Evolutionary conservation across 495 filamentous ascomycete genomes (phyloP).

Genomic region (Lichina pygmaea): DNA sequence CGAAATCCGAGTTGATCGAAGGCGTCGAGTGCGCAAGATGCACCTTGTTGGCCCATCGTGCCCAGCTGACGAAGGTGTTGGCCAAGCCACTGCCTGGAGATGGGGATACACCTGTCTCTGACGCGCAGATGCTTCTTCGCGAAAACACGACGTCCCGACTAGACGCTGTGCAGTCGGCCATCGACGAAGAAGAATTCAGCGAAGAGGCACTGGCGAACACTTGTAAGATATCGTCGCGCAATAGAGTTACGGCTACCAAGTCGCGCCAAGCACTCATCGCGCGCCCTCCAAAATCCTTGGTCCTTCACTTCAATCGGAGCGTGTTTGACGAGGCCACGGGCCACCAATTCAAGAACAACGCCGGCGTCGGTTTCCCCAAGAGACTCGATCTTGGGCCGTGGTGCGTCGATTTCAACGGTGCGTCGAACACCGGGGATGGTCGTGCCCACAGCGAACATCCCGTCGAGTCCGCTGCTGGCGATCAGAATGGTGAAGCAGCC

Average conservation of each 20-base stretch:
- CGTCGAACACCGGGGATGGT: slow-evolving; percentile 6
- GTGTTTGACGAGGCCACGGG: slow-evolving; percentile 65
- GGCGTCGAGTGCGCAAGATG: slow-evolving; percentile 84
- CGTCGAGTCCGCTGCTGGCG: slow-evolving; percentile 5
- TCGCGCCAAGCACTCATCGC: slow-evolving; percentile 71
- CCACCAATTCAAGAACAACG: slow-evolving; percentile 54
- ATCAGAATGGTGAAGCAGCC: slow-evolving; percentile 12
- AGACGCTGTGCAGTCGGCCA: slow-evolving; percentile 31
- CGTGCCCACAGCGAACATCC: background rate
- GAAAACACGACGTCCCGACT: slow-evolving; percentile 21
- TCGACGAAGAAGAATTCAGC: slow-evolving; percentile 56
- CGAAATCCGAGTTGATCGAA: slow-evolving; percentile 54
- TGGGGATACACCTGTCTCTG: slow-evolving; percentile 2
- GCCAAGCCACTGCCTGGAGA: too few relatives aligned
- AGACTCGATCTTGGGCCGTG: slow-evolving; percentile 47
- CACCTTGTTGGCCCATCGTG: slow-evolving; percentile 33
- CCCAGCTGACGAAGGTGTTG: slow-evolving; percentile 21
- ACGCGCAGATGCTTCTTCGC: slow-evolving; percentile 3
- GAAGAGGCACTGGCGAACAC: slow-evolving; percentile 45
- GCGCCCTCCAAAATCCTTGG: slow-evolving; percentile 49
- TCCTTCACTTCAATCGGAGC: slow-evolving; percentile 75
- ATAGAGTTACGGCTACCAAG: slow-evolving; percentile 45
- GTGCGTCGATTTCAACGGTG: slow-evolving; percentile 27
- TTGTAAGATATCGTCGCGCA: slow-evolving; percentile 45
- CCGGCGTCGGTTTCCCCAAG: slow-evolving; percentile 47